A percentile compares a stretch with the other conserved stretches of the same genome.
These are phyloP conservation scores for Boletus bicolor DNA, from an alignment of 768 basidiomycete species.

Conservation along the genomic window DNA sequence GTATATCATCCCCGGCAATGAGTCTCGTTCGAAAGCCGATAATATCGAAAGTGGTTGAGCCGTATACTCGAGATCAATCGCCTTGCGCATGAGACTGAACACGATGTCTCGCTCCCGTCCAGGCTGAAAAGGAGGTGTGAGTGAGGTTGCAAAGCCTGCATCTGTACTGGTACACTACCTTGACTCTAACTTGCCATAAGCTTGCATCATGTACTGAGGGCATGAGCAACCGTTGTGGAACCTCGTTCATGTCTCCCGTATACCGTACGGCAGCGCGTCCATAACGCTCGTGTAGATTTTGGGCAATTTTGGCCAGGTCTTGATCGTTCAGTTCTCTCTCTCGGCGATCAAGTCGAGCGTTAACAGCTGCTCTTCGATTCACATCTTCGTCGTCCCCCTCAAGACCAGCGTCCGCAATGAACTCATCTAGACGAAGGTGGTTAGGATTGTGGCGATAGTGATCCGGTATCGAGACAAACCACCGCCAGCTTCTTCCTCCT, in stretches of 20 bases:
- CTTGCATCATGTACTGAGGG: constrained; percentile 94
- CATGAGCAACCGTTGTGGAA: constrained; percentile 93
- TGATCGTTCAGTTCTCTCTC: constrained; percentile 73
- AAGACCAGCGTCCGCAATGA: constrained; percentile 58
- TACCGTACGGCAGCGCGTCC: constrained; percentile 67
- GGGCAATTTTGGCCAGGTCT: constrained; percentile 82
- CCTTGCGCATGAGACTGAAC: constrained; percentile 92
- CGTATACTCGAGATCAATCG: constrained; percentile 78
- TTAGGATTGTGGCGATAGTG: constrained; percentile 8
- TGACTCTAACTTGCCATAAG: constrained; percentile 93
- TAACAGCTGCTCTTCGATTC: constrained; percentile 49
- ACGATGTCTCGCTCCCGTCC: constrained; percentile 93
- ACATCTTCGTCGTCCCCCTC: constrained; percentile 66
- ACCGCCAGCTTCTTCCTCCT: constrained; percentile 69
- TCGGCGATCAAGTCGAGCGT: constrained; percentile 68
- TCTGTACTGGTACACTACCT: constrained; percentile 46
- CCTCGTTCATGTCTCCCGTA: constrained; percentile 88
- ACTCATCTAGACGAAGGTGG: constrained; percentile 48
- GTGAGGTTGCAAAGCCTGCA: not conserved
- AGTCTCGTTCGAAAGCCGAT: constrained; percentile 95
- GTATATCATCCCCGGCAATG: constrained; percentile 93
- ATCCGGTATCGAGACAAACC: constrained; percentile 32
- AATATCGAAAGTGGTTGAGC: constrained; percentile 79
- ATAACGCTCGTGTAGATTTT: constrained; percentile 77
- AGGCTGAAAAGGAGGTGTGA: constrained; percentile 44